These are phyloP conservation scores for Fusarium coffeatum DNA, from an alignment of 2,329 filamentous ascomycete species.

Conservation along the genomic window DNA sequence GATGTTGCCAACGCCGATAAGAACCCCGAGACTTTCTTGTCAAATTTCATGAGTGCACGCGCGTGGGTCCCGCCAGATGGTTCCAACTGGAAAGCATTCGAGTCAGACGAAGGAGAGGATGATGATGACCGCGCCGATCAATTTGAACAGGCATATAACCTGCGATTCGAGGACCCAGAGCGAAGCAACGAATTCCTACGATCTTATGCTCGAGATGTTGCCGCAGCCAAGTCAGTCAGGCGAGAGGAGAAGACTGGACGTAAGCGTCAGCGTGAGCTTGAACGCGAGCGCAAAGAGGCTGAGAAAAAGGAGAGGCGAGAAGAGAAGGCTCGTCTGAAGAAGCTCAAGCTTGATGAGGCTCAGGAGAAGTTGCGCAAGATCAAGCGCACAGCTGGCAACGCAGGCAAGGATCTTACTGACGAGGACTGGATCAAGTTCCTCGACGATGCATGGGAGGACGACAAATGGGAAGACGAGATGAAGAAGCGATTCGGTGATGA, in stretches of 20 bases:
- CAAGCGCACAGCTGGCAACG: slow-evolving; percentile 86
- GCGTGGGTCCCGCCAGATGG: slow-evolving; percentile 83
- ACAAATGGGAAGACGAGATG: slow-evolving; percentile 93
- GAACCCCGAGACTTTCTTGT: slow-evolving; percentile 92
- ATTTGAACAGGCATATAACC: slow-evolving; percentile 93
- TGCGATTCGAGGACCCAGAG: slow-evolving; percentile 92
- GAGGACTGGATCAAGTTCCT: slow-evolving; percentile 88
- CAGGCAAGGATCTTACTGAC: slow-evolving; percentile 72
- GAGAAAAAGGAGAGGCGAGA: slow-evolving; percentile 80
- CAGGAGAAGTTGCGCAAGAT: slow-evolving; percentile 89
- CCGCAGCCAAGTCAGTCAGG: slow-evolving; percentile 83
- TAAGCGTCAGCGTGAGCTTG: slow-evolving; percentile 81
- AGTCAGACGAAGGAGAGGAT: slow-evolving; percentile 91
- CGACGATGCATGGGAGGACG: slow-evolving; percentile 88
- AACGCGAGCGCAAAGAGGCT: slow-evolving; percentile 80
- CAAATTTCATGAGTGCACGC: slow-evolving; percentile 91
- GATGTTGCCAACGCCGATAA: slow-evolving; percentile 83
- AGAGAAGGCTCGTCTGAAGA: slow-evolving; percentile 85
- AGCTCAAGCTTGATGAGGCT: slow-evolving; percentile 90
- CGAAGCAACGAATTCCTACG: slow-evolving; percentile 89
- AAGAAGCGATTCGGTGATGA: slow-evolving; percentile 85
- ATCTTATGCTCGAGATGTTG: slow-evolving; percentile 89
- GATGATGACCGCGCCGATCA: slow-evolving; percentile 78
- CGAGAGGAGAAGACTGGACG: slow-evolving; percentile 83
- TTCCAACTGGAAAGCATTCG: slow-evolving; percentile 80